Percentiles rank a stretch among this genome's conserved stretches.
Conservation (phyloP, 257 asterid species). For the Apocynum venetum region DNA sequence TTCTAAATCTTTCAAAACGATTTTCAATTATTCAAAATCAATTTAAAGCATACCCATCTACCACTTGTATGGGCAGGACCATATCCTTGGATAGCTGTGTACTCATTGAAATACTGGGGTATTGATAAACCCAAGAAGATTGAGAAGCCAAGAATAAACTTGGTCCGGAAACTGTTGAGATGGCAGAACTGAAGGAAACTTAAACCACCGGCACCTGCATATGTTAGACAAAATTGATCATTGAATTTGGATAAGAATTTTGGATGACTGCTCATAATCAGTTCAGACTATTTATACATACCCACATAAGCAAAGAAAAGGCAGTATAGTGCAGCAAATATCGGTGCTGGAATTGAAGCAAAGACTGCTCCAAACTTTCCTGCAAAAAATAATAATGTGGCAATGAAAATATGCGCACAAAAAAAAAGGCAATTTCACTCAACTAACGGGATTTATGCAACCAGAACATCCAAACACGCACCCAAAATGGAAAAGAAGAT, state of each 20-base stretch:
- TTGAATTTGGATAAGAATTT: background rate
- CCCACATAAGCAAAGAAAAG: slow-evolving; percentile 92
- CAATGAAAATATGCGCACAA: background rate
- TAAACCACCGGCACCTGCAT: slow-evolving; percentile 71
- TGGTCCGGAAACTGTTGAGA: slow-evolving; percentile 88
- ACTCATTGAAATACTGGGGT: slow-evolving; percentile 96
- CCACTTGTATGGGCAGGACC: slow-evolving; percentile 82
- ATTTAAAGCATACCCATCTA: slow-evolving; percentile 67
- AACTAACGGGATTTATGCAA: background rate
- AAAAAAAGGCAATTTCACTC: background rate
- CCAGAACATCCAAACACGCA: slow-evolving; percentile 18
- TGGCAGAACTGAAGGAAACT: slow-evolving; percentile 94
- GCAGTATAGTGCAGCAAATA: slow-evolving; percentile 82
- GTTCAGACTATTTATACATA: slow-evolving; percentile 23
- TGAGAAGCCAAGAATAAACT: slow-evolving; percentile 80
- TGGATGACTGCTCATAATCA: background rate
- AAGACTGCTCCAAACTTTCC: slow-evolving; percentile 95
- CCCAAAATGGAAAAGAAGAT: slow-evolving; percentile 91
- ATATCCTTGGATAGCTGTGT: slow-evolving; percentile 62
- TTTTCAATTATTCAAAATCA: background rate
- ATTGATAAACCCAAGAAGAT: slow-evolving; percentile 77
- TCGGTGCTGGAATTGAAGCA: slow-evolving; percentile 93
- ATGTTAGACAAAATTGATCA: slow-evolving; percentile 5
- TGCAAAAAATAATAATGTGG: slow-evolving; percentile 21
- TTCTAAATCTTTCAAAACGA: background rate